phyloP scores from a whole-genome alignment of 73 alveolate species.

The Paramecium pentaurelia region DNA sequence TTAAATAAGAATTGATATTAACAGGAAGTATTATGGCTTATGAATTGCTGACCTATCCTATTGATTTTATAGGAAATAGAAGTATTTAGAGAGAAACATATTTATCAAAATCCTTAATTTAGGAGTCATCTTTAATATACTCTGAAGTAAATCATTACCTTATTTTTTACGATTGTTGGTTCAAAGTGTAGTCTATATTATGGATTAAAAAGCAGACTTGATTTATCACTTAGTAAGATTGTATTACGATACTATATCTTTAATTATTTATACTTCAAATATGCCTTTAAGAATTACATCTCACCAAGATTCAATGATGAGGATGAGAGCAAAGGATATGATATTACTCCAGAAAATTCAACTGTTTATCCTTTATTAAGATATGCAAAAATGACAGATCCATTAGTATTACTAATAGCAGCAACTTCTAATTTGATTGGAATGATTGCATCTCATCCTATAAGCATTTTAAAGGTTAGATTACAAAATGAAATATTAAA shows the following conservation, averaged over 20 bases:
- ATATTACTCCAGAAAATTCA: not conserved
- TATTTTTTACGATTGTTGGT: not conserved
- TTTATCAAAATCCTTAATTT: not conserved
- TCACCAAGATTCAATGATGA: not conserved
- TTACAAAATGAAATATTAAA: not conserved
- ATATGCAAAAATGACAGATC: constrained; percentile 16
- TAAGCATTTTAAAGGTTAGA: not conserved
- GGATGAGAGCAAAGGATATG: not conserved
- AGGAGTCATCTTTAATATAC: not conserved
- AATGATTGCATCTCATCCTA: not conserved
- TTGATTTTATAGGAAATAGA: not conserved
- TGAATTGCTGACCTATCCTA: not conserved
- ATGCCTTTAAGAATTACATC: not conserved
- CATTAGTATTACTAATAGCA: not conserved
- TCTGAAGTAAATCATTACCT: not conserved
- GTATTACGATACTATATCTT: not conserved
- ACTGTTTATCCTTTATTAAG: not conserved
- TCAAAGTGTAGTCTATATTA: not conserved
- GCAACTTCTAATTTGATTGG: not conserved
- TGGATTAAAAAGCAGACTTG: constrained; percentile 16
- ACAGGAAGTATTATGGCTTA: not conserved
- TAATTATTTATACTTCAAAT: not conserved
- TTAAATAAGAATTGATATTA: not conserved
- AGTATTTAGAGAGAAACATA: not conserved
- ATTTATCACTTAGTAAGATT: not conserved